These are phyloP conservation scores for Tolypocladium ophioglossoides DNA, from an alignment of 2,329 filamentous ascomycete genomes.

Conservation along the genomic window DNA sequence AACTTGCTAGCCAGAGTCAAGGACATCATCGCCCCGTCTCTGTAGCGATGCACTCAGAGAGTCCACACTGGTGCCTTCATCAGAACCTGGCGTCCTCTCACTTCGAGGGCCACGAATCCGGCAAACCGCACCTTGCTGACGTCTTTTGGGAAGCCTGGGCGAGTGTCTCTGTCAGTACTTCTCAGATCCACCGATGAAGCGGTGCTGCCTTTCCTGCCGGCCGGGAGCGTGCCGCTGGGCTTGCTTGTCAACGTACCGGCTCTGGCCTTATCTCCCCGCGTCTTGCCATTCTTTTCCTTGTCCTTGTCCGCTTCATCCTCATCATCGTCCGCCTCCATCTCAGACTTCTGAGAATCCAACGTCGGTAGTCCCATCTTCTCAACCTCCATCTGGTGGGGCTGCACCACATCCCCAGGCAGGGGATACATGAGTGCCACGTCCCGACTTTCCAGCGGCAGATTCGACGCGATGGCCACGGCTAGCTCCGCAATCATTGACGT, in stretches of 20 bases:
- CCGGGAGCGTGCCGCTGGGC: constrained; percentile 3
- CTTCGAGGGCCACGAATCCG: constrained; percentile 64
- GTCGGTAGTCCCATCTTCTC: constrained; percentile 62
- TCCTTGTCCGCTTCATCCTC: constrained; percentile 30
- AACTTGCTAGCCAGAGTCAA: background rate
- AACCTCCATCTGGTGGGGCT: constrained; percentile 71
- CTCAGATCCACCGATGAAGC: constrained; percentile 15
- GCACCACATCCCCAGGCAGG: constrained; percentile 60
- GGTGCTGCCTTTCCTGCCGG: constrained; percentile 12
- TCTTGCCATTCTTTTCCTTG: constrained; percentile 33
- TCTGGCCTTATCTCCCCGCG: constrained; percentile 33
- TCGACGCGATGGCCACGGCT: constrained; percentile 73
- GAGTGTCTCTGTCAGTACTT: constrained; percentile 29
- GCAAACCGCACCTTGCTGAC: constrained; percentile 58
- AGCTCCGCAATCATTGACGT: constrained; percentile 90
- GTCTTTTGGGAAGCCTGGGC: constrained; percentile 33
- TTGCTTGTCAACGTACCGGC: constrained; percentile 29
- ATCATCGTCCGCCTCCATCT: constrained; percentile 28
- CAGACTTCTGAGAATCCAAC: constrained; percentile 36
- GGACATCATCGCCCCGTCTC: background rate
- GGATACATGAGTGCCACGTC: constrained; percentile 86
- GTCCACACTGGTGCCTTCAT: constrained; percentile 68
- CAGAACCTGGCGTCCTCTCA: constrained; percentile 64
- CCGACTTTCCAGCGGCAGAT: constrained; percentile 81
- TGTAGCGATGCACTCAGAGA: constrained; percentile 16